Percentiles rank a stretch among this genome's conserved stretches.
phyloP scores from a whole-genome alignment of 495 filamentous ascomycete species.

The Hypoxylon cercidicola region DNA sequence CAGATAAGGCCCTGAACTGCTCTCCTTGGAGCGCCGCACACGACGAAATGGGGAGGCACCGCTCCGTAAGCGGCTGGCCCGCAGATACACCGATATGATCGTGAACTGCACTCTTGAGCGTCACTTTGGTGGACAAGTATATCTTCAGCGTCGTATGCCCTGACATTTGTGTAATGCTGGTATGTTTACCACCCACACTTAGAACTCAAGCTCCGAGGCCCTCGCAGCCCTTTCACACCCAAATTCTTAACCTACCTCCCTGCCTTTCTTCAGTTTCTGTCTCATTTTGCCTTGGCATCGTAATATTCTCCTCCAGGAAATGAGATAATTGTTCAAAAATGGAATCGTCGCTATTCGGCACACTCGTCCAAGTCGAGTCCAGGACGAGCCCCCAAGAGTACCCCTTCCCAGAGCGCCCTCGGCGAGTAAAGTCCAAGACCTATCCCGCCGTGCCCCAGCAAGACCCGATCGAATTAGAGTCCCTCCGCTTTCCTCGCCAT shows the following conservation, averaged over 20 bases:
- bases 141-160: constrained; percentile 19
- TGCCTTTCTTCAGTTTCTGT: not conserved
- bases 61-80: constrained; percentile 1
- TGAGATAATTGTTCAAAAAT: constrained; percentile 37
- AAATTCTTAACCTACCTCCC: not conserved
- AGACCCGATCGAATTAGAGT: constrained; percentile 49
- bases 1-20: constrained; percentile 25
- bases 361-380: constrained; percentile 47
- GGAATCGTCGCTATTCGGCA: constrained; percentile 40
- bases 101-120: constrained; percentile 32
- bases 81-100: constrained; percentile 37
- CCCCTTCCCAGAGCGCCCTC: constrained; percentile 44
- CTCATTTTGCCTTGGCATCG: not conserved
- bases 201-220: not conserved
- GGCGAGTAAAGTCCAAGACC: constrained; percentile 48
- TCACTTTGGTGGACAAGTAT: constrained; percentile 24
- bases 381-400: constrained; percentile 31
- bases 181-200: constrained; percentile 7
- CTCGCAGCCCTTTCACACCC: not conserved
- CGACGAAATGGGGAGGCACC: constrained; percentile 28
- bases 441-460: constrained; percentile 53
- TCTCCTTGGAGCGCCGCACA: not conserved
- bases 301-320: not conserved
- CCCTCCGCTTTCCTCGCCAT: constrained; percentile 25
- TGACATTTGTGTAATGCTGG: constrained; percentile 4